Evolutionary conservation across 1,284 basidiomycete species (phyloP), one percentile per base, ranked within the genome.

Genomic region (Blastosporella zonata): DNA sequence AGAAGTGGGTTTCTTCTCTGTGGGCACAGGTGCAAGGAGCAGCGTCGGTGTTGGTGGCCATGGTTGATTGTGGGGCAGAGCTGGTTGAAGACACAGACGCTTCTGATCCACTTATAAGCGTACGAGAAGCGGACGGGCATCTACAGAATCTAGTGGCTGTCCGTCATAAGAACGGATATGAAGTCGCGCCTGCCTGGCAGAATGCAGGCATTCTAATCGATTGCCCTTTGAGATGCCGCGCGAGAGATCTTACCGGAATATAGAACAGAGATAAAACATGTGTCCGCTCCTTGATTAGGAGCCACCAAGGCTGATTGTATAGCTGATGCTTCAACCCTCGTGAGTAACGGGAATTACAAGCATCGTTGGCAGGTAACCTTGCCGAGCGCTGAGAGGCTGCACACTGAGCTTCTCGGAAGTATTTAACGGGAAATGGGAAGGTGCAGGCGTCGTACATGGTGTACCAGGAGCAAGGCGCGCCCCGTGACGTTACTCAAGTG

Each of bases 11-110:
- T 12, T 50, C 39, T 18, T 57, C 47, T 7, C 39, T 46, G 46
- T 67, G 61, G n/a, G 51, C 34, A 50, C 67, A 68, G 35, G 55
- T 49, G 54, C 64, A 64, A 20, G 41, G 46, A 12, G 13, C 6
- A n/a, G 49, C 29, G 37, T 46, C 48, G 34, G 38, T 22, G 43
- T 38, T 47, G 33, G 40, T 6, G 25, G 53, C 7, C 50, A 55
- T 59, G 12, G 29, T 54, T 20, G 25, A 41, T 39, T 31, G 36
- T 18, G 33, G 35, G 35, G 20, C n/a, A 22, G 12, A 27, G 13
- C n/a, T 34, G 25, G 29, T 22, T 20, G 15, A 23, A 38, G 23
- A 47, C 23, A 23, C 6, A 34, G 41, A 27, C 13, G 22, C 27
- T 34, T 20, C 22, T 18, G 23, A 8, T 6, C 17, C 43, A 29